Evolutionary conservation across 2,329 filamentous ascomycete genomes (phyloP).

Genomic region (Cryoendolithus antarcticus): DNA sequence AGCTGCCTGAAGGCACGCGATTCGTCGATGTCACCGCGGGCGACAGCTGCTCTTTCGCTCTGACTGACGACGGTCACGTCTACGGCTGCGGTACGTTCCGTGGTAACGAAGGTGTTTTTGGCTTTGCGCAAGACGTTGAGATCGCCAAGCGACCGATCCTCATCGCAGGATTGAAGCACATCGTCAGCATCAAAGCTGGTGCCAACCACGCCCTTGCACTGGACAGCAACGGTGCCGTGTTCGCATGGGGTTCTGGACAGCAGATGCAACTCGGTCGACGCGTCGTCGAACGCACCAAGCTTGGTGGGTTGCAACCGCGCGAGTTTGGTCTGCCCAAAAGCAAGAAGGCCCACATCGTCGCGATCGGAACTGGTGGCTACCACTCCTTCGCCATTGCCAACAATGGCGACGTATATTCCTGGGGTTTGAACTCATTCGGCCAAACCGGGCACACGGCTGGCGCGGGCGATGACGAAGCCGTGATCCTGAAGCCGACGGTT

Average conservation of each 20-base stretch:
- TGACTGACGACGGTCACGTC: conserved; percentile 64
- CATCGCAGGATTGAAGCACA: conserved; percentile 52
- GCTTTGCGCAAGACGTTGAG: conserved; percentile 44
- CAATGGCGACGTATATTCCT: conserved; percentile 60
- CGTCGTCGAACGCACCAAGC: conserved; percentile 47
- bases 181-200: conserved; percentile 52
- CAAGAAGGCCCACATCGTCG: conserved; percentile 39
- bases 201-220: conserved; percentile 61
- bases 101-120: conserved; percentile 53
- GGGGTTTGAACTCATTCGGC: conserved; percentile 80
- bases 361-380: conserved; percentile 60
- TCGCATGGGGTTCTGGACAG: conserved; percentile 61
- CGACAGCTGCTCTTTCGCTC: conserved; percentile 63
- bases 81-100: conserved; percentile 81
- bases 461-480: conserved; percentile 56
- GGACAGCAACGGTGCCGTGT: conserved; percentile 51
- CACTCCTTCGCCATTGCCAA: conserved; percentile 67
- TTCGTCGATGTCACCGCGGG: conserved; percentile 58
- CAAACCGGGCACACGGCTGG: conserved; percentile 58
- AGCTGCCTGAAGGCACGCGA: conserved; percentile 43
- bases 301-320: conserved; percentile 42
- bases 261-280: conserved; percentile 58
- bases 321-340: conserved; percentile 42
- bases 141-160: conserved; percentile 41
- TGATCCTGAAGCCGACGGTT: conserved; percentile 58